phyloP scores from a whole-genome alignment of 331 rosid species.

The Pyrus hybrid region DNA sequence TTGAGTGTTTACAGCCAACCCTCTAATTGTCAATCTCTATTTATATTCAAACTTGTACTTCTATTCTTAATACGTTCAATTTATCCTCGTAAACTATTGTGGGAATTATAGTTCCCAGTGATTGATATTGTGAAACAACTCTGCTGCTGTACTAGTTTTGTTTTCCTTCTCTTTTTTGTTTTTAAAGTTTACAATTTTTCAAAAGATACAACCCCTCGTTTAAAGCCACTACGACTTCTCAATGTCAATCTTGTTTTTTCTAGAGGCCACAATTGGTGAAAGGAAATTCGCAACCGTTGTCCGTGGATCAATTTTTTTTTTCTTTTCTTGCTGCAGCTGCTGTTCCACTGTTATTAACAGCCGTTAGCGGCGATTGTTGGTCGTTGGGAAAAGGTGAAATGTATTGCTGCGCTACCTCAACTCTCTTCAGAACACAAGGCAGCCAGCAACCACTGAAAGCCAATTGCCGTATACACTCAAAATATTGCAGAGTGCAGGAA shows the following conservation, averaged over 20 bases:
- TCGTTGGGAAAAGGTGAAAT: constrained; percentile 54
- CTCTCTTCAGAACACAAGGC: constrained; percentile 33
- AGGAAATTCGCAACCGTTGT: constrained; percentile 96
- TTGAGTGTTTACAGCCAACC: not conserved
- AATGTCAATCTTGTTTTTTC: constrained; percentile 7
- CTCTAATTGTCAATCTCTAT: not conserved
- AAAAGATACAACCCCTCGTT: too few relatives aligned
- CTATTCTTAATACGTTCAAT: not conserved
- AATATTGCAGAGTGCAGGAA: constrained; percentile 33
- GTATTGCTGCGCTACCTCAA: constrained; percentile 39
- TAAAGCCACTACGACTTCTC: not conserved
- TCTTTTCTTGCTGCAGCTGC: not conserved
- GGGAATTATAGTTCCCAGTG: not conserved
- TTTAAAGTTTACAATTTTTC: not conserved
- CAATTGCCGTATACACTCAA: constrained; percentile 37
- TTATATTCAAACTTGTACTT: not conserved
- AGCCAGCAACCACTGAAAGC: constrained; percentile 21
- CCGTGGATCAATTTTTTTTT: constrained; percentile 46
- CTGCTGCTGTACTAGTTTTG: not conserved
- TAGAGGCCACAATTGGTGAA: constrained; percentile 95
- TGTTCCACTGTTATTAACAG: constrained; percentile 25
- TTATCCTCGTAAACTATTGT: not conserved
- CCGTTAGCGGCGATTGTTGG: constrained; percentile 7
- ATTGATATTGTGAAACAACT: not conserved
- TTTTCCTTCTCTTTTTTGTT: too few relatives aligned